These are phyloP conservation scores for Xylariaceae sp. DNA, from an alignment of 2,329 filamentous ascomycete genomes.

Conservation along the genomic window DNA sequence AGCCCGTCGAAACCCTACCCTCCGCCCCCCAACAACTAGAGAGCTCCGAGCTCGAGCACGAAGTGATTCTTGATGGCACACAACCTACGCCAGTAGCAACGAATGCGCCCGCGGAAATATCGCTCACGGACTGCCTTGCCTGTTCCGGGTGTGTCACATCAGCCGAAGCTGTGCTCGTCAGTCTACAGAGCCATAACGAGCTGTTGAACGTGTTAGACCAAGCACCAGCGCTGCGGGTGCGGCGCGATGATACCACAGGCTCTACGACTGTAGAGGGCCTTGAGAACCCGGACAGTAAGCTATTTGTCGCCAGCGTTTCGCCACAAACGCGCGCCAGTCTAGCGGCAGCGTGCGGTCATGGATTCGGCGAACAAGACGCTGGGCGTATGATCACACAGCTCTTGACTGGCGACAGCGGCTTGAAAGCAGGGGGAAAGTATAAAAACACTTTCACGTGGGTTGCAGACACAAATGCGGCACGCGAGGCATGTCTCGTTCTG, in stretches of 20 bases:
- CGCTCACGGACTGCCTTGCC: conserved; percentile 92
- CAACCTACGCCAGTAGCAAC: conserved; percentile 42
- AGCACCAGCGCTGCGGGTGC: conserved; percentile 43
- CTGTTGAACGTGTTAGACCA: conserved; percentile 79
- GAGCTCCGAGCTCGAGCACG: conserved; percentile 52
- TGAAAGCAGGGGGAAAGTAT: conserved; percentile 66
- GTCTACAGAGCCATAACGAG: conserved; percentile 88
- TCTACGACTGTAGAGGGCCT: conserved; percentile 43
- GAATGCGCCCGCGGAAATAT: conserved; percentile 79
- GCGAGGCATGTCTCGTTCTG: conserved; percentile 78
- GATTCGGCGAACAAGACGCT: conserved; percentile 67
- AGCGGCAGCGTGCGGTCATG: conserved; percentile 74
- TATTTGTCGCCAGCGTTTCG: conserved; percentile 90
- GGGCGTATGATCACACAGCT: conserved; percentile 80
- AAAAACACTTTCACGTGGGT: conserved; percentile 83
- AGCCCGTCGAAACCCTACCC: conserved; percentile 90
- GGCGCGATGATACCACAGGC: conserved; percentile 28
- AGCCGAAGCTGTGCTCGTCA: conserved; percentile 94
- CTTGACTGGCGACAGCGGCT: conserved; percentile 63
- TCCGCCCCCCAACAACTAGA: conserved; percentile 28
- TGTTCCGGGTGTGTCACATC: conserved; percentile 98
- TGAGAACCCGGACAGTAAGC: conserved; percentile 58
- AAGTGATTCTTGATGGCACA: conserved; percentile 89
- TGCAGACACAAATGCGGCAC: conserved; percentile 79
- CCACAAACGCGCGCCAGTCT: conserved; percentile 87